Conservation (phyloP, 2,329 filamentous ascomycete genomes). For the Penicillium sp. region DNA sequence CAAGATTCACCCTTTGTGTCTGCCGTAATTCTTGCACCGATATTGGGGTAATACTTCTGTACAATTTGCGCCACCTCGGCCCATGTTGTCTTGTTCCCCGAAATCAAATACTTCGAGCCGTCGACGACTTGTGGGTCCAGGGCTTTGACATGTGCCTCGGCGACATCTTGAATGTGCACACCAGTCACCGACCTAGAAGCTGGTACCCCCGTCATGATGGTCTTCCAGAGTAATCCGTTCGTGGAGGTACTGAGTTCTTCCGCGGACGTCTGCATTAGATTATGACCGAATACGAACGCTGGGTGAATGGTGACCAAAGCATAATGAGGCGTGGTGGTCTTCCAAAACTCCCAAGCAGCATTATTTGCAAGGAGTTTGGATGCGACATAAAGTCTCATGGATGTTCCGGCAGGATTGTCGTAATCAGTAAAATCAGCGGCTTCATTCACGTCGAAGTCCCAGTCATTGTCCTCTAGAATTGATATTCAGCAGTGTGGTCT, state of each 20-base stretch:
- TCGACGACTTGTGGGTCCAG: slow-evolving; percentile 17
- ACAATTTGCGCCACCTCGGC: slow-evolving; percentile 19
- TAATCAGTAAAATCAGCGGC: slow-evolving; percentile 13
- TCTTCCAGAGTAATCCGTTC: slow-evolving; percentile 15
- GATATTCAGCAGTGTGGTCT: not conserved
- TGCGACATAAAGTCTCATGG: slow-evolving; percentile 22
- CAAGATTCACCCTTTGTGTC: not conserved
- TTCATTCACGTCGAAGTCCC: slow-evolving; percentile 20
- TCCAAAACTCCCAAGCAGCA: slow-evolving; percentile 21
- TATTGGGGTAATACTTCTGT: slow-evolving; percentile 12
- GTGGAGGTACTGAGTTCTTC: slow-evolving; percentile 9
- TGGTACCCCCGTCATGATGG: slow-evolving; percentile 15
- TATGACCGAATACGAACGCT: slow-evolving; percentile 22
- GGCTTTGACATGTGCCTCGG: slow-evolving; percentile 25
- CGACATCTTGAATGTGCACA: slow-evolving; percentile 29
- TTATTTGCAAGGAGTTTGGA: slow-evolving; percentile 27
- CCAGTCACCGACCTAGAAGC: not conserved
- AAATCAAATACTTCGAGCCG: slow-evolving; percentile 22
- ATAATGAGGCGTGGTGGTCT: slow-evolving; percentile 16
- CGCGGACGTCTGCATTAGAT: slow-evolving; percentile 19
- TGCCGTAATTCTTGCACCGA: slow-evolving; percentile 11
- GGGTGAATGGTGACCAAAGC: slow-evolving; percentile 25
- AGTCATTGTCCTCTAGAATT: slow-evolving; percentile 21
- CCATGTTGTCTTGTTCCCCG: slow-evolving; percentile 6
- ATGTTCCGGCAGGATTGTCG: slow-evolving; percentile 6